A percentile compares a stretch with the other conserved stretches of the same genome.
Evolutionary conservation across 2,329 filamentous ascomycete genomes (phyloP).

Genomic region (Thielaviopsis populi): DNA sequence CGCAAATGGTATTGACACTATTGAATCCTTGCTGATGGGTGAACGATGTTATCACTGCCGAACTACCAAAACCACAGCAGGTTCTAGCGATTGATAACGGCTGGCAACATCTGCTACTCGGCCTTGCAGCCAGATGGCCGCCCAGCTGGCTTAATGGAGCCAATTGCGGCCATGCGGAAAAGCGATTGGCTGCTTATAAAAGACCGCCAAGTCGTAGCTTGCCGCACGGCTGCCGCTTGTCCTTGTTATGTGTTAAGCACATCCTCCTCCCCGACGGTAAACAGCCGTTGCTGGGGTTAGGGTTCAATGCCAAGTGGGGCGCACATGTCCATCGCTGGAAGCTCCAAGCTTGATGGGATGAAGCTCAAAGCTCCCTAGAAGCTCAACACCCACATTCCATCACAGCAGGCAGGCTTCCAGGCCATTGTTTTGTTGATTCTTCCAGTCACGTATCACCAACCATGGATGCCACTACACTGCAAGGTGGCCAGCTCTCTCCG

Average conservation of each 20-base stretch:
- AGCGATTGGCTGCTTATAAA: too few relatives aligned
- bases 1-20: not conserved
- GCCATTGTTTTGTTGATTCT: not conserved
- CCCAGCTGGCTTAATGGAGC: not conserved
- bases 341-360: not conserved
- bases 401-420: not conserved
- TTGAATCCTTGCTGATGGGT: not conserved
- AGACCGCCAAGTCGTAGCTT: too few relatives aligned
- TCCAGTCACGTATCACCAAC: not conserved
- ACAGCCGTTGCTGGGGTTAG: not conserved
- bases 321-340: not conserved
- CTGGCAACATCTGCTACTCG: not conserved
- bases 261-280: not conserved
- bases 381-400: not conserved
- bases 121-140: too few relatives aligned
- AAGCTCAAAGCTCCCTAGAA: not conserved
- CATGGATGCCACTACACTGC: not conserved
- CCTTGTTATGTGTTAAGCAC: not conserved
- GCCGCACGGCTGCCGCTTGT: not conserved
- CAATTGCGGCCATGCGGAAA: not conserved
- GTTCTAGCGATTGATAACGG: not conserved
- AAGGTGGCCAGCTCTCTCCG: constrained; percentile 24
- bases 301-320: not conserved
- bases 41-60: not conserved
- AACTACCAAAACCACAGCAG: not conserved